Evolutionary conservation across 1,284 basidiomycete genomes (phyloP).

Genomic region (Pulveroboletus sp.): DNA sequence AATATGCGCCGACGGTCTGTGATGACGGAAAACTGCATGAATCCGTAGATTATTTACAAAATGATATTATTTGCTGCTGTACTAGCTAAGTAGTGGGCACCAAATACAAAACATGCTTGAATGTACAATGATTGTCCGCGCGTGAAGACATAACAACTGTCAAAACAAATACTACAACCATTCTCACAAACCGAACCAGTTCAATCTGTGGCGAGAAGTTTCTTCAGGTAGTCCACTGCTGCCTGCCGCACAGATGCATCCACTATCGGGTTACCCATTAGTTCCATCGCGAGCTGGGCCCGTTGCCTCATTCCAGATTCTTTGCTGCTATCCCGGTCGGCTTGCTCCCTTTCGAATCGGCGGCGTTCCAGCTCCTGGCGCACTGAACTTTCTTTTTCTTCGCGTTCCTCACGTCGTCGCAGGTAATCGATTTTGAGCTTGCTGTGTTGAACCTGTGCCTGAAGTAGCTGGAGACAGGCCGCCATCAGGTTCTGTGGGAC

Average conservation of each 20-base stretch:
- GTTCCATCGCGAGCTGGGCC: slow-evolving; percentile 60
- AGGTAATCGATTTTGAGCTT: slow-evolving; percentile 66
- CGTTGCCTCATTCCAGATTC: slow-evolving; percentile 58
- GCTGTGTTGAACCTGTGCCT: slow-evolving; percentile 56
- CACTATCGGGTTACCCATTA: slow-evolving; percentile 54
- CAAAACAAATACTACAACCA: slow-evolving; percentile 7
- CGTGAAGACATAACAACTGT: slow-evolving; percentile 2
- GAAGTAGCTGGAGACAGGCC: slow-evolving; percentile 57
- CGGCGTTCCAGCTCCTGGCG: slow-evolving; percentile 50
- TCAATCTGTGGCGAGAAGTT: slow-evolving; percentile 46
- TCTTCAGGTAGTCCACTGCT: slow-evolving; percentile 69
- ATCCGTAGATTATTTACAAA: slow-evolving; percentile 2
- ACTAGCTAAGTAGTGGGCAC: not conserved
- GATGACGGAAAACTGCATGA: not conserved
- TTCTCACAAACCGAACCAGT: slow-evolving; percentile 25
- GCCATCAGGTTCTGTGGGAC: slow-evolving; percentile 59
- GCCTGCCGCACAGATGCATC: slow-evolving; percentile 61
- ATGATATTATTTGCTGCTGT: slow-evolving; percentile 16
- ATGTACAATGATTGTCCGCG: slow-evolving; percentile 18
- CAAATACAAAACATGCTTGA: slow-evolving; percentile 12
- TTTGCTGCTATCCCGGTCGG: slow-evolving; percentile 53
- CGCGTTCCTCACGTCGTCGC: slow-evolving; percentile 61
- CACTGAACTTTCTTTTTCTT: slow-evolving; percentile 52
- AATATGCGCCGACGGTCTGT: too few relatives aligned
- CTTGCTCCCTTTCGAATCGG: slow-evolving; percentile 49